phyloP scores from a whole-genome alignment of 345 rosid species.

The Linum trigynum region DNA sequence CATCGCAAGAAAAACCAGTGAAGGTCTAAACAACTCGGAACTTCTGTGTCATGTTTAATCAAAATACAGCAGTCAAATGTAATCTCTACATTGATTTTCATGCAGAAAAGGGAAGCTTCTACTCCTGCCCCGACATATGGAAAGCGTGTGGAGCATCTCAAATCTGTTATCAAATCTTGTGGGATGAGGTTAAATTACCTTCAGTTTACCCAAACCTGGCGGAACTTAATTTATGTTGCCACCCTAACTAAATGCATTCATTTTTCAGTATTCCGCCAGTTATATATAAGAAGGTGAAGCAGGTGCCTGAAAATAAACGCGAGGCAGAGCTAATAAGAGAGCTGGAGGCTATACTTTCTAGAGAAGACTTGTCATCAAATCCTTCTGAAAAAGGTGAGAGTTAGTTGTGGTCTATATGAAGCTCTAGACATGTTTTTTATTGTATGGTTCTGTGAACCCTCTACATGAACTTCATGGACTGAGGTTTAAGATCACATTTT shows the following conservation, averaged over 20 bases:
- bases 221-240: constrained; percentile 10
- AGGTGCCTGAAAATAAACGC: constrained; percentile 69
- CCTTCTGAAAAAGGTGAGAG: constrained; percentile 73
- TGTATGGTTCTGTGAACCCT: no score
- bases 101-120: constrained; percentile 62
- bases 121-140: constrained; percentile 59
- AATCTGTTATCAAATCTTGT: constrained; percentile 72
- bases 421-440: constrained; percentile 3
- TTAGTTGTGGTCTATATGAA: neutral
- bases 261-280: constrained; percentile 64
- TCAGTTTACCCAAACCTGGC: neutral
- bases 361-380: constrained; percentile 71
- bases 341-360: constrained; percentile 73
- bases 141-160: constrained; percentile 71
- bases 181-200: constrained; percentile 52
- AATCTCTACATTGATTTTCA: neutral
- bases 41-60: neutral
- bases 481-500: no score
- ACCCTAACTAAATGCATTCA: constrained; percentile 5
- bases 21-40: constrained; percentile 32
- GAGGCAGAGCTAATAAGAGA: constrained; percentile 72
- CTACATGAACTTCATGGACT: no score
- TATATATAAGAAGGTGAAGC: constrained; percentile 76
- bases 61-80: neutral
- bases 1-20: constrained; percentile 37